Conservation (phyloP, 306 rosid genomes). For the Abrus precatorius region DNA sequence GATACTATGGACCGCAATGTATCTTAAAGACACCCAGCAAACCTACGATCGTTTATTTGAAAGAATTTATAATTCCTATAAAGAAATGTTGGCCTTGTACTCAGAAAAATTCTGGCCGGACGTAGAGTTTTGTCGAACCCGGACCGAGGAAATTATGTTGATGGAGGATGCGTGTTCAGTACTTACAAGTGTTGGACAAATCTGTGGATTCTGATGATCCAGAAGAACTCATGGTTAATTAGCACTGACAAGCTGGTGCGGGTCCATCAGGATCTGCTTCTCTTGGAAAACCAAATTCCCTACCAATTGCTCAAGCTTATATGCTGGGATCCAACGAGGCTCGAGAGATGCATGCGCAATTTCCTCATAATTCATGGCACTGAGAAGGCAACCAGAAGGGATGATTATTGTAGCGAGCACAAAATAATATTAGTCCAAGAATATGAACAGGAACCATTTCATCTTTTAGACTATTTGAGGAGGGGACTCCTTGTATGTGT, state of each 20-base stretch:
- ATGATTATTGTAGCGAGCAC: not conserved
- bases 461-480: not conserved
- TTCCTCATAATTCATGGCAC: not conserved
- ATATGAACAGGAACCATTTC: not conserved
- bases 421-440: not conserved
- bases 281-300: conserved; percentile 19
- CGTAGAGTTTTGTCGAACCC: too few relatives aligned
- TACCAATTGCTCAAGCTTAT: not conserved
- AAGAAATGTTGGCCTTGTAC: too few relatives aligned
- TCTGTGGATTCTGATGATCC: not conserved
- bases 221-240: not conserved
- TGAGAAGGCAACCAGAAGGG: too few relatives aligned
- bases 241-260: too few relatives aligned
- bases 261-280: not conserved
- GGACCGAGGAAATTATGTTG: too few relatives aligned
- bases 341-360: not conserved
- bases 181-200: not conserved
- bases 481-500: too few relatives aligned
- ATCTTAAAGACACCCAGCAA: not conserved
- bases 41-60: not conserved
- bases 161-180: not conserved
- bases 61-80: not conserved
- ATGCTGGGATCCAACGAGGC: too few relatives aligned
- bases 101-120: too few relatives aligned
- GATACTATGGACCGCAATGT: not conserved